A percentile compares a stretch with the other conserved stretches of the same genome.
Evolutionary conservation across 169 alveolate species (phyloP).

Genomic region (Ichthyophthirius multifiliis): DNA sequence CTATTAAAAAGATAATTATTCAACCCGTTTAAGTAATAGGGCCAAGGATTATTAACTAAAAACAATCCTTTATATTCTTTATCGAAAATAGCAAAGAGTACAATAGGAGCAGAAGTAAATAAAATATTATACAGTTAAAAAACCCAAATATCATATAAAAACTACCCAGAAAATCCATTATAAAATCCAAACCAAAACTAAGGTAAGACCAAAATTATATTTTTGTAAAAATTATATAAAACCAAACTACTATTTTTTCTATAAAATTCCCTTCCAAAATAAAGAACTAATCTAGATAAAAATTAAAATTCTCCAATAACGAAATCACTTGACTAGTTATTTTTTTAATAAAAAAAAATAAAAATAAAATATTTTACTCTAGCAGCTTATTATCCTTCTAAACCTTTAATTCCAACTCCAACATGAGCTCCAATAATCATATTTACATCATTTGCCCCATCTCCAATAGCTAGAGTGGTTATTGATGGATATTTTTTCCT

Average conservation of each 20-base stretch:
- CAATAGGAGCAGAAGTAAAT: slow-evolving; percentile 74
- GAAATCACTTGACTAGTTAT: slow-evolving; percentile 45
- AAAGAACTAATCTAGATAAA: slow-evolving; percentile 43
- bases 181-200: slow-evolving; percentile 53
- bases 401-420: slow-evolving; percentile 63
- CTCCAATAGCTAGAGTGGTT: slow-evolving; percentile 68
- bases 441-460: slow-evolving; percentile 77
- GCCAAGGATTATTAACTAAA: background rate
- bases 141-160: slow-evolving; percentile 68
- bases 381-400: slow-evolving; percentile 65
- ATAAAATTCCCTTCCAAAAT: slow-evolving; percentile 62
- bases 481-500: slow-evolving; percentile 41
- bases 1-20: background rate
- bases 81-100: slow-evolving; percentile 72
- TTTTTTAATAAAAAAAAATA: background rate
- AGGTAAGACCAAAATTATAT: slow-evolving; percentile 61
- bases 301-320: slow-evolving; percentile 62
- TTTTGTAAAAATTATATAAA: slow-evolving; percentile 70
- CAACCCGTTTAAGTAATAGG: background rate
- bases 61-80: slow-evolving; percentile 55
- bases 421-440: slow-evolving; percentile 72
- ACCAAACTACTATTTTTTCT: slow-evolving; percentile 53
- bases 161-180: slow-evolving; percentile 68
- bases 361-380: background rate
- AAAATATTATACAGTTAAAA: slow-evolving; percentile 64